Evolutionary conservation across 306 rosid species (phyloP).

Genomic region (Acacia melanoxylon): DNA sequence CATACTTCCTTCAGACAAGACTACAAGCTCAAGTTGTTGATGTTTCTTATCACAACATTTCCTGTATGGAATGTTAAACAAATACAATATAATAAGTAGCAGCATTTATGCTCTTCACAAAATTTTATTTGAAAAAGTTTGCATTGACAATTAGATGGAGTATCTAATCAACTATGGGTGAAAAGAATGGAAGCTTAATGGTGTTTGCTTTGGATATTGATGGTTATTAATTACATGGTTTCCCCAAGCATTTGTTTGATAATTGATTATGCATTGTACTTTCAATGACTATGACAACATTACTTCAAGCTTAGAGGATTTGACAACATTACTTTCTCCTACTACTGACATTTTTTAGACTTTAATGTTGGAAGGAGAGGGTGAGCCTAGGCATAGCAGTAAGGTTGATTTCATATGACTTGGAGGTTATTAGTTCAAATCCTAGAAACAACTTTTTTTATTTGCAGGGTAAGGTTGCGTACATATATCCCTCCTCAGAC

Average conservation of each 20-base stretch:
- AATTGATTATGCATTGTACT: background rate
- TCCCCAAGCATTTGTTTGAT: background rate
- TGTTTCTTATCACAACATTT: constrained; percentile 41
- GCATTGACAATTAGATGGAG: background rate
- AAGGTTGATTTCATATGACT: too few relatives aligned
- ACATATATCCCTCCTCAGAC: too few relatives aligned
- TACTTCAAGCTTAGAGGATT: too few relatives aligned
- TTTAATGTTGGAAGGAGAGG: too few relatives aligned
- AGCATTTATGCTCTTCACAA: background rate
- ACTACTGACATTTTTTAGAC: too few relatives aligned
- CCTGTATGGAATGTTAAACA: constrained; percentile 47
- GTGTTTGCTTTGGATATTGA: background rate
- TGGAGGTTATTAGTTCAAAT: too few relatives aligned
- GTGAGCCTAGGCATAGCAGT: too few relatives aligned
- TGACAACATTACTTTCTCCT: too few relatives aligned
- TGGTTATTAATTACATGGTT: background rate
- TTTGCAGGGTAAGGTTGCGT: too few relatives aligned
- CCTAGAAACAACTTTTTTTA: too few relatives aligned
- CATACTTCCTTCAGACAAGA: constrained; percentile 54
- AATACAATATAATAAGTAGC: background rate
- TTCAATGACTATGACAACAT: too few relatives aligned
- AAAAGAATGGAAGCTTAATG: background rate
- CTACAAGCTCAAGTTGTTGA: constrained; percentile 85
- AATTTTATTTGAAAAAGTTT: background rate
- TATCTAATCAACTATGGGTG: background rate